These are phyloP conservation scores for Giardia duodenalis DNA, from an alignment of 208 protist species.

Conservation along the genomic window DNA sequence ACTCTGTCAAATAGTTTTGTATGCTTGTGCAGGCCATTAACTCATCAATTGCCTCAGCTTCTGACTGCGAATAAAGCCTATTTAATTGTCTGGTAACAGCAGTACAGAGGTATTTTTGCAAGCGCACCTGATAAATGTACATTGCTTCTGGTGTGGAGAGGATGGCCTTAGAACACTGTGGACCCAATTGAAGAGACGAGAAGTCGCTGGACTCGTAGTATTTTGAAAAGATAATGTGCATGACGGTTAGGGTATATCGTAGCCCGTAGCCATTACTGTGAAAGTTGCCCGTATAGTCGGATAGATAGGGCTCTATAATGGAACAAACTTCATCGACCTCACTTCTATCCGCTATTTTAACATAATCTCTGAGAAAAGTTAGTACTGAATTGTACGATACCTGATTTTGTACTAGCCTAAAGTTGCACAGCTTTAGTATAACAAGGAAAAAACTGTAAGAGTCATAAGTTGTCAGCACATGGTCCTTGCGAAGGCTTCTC, in stretches of 20 bases:
- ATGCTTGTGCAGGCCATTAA: neutral
- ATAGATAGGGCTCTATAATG: neutral
- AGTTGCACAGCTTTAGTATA: neutral
- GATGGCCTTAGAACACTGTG: neutral
- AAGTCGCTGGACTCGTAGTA: neutral
- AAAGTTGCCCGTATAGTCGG: neutral
- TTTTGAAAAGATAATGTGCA: neutral
- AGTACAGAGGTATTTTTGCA: neutral
- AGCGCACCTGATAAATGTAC: neutral
- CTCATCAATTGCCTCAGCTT: neutral
- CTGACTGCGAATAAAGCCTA: neutral
- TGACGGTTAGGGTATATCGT: neutral
- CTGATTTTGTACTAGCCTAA: neutral
- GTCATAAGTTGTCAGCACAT: neutral
- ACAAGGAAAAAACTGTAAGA: neutral
- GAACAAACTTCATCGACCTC: neutral
- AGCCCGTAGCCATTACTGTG: neutral
- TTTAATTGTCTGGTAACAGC: neutral
- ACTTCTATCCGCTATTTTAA: neutral
- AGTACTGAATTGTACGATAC: neutral
- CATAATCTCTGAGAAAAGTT: neutral
- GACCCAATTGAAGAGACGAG: neutral
- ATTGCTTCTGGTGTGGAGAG: neutral
- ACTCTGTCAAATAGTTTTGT: no score
- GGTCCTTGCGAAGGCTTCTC: no score